Evolutionary conservation across 2,329 filamentous ascomycete species (phyloP).

Genomic region (Alternaria panax): DNA sequence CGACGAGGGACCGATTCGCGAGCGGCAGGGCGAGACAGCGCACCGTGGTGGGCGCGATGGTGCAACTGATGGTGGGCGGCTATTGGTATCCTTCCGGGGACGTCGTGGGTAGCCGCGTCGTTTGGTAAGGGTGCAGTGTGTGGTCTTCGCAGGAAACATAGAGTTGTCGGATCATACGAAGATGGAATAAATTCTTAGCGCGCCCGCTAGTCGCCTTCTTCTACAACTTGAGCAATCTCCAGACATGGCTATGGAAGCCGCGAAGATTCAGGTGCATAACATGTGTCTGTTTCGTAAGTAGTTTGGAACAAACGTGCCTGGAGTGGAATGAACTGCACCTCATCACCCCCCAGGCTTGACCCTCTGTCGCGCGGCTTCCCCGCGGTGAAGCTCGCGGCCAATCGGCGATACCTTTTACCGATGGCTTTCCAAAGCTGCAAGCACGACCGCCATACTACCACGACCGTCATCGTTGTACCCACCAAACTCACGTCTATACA

Average conservation of each 20-base stretch:
- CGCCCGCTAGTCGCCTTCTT: slow-evolving; percentile 12
- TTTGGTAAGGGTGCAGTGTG: background rate
- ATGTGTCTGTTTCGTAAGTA: background rate
- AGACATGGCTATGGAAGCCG: background rate
- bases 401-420: slow-evolving; percentile 23
- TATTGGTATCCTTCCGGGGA: background rate
- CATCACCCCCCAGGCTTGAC: background rate
- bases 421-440: slow-evolving; percentile 22
- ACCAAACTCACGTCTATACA: slow-evolving; percentile 3
- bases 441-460: slow-evolving; percentile 9
- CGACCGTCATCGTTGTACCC: slow-evolving; percentile 3
- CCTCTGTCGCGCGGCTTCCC: slow-evolving; percentile 8
- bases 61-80: slow-evolving; percentile 2
- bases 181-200: slow-evolving; percentile 13
- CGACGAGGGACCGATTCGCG: slow-evolving; percentile 27
- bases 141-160: background rate
- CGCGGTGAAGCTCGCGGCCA: slow-evolving; percentile 9
- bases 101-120: background rate
- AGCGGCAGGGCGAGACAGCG: slow-evolving; percentile 21
- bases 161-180: background rate
- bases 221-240: background rate
- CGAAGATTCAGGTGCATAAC: too few species aligned
- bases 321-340: too few species aligned
- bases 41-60: slow-evolving; percentile 19
- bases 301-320: background rate